Conservation (phyloP, 495 filamentous ascomycete genomes). For the Amphirosellinia nigrospora region DNA sequence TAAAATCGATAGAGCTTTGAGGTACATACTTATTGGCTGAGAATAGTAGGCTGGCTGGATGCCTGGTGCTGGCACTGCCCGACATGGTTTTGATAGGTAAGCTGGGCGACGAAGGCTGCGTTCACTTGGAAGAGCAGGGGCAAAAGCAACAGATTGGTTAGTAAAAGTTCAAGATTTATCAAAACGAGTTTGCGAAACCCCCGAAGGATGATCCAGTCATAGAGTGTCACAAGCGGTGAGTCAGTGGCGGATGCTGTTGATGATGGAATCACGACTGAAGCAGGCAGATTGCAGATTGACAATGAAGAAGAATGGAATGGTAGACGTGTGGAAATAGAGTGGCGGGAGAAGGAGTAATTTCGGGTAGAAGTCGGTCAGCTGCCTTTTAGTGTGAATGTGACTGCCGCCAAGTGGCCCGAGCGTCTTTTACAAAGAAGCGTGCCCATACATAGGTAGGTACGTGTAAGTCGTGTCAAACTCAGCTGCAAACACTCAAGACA, state of each 20-base stretch:
- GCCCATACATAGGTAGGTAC: neutral
- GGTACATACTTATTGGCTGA: constrained; percentile 34
- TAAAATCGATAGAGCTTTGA: constrained; percentile 4
- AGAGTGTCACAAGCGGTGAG: constrained; percentile 1
- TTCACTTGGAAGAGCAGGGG: constrained; percentile 7
- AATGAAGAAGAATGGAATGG: constrained; percentile 25
- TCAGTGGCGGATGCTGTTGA: constrained; percentile 14
- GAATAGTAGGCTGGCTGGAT: constrained; percentile 44
- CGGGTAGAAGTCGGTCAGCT: constrained; percentile 6
- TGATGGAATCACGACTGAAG: constrained; percentile 10
- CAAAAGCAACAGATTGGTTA: constrained; percentile 21
- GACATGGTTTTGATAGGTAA: constrained; percentile 32
- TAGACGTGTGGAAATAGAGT: constrained; percentile 23
- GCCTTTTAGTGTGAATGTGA: constrained; percentile 6
- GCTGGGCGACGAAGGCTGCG: neutral
- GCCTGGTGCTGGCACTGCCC: constrained; percentile 44
- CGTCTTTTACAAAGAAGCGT: too few species aligned
- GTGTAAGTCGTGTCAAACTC: neutral
- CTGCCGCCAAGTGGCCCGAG: neutral
- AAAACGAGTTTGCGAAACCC: neutral
- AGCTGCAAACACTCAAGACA: neutral
- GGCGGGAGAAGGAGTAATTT: constrained; percentile 22
- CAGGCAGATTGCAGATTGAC: constrained; percentile 15
- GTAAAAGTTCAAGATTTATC: constrained; percentile 21
- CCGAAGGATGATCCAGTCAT: neutral